A percentile compares a stretch with the other conserved stretches of the same genome.
Evolutionary conservation across 1,284 basidiomycete genomes (phyloP).

Genomic region (Ganoderma resinaceum): DNA sequence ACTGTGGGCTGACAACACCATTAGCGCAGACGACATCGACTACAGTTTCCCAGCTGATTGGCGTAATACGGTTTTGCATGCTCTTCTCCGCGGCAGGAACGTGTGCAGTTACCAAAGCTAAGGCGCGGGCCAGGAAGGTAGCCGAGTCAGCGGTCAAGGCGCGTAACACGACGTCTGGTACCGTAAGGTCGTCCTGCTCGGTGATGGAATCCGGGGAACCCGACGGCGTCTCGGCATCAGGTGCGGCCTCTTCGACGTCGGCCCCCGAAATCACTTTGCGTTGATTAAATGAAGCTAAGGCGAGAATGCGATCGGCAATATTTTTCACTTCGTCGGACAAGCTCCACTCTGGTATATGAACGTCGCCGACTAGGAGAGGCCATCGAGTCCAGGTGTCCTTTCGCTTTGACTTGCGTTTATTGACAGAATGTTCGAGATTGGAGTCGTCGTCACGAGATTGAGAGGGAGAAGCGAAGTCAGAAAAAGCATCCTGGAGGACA

Average conservation of each 20-base stretch:
- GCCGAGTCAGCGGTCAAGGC: conserved; percentile 44
- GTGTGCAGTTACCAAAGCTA: conserved; percentile 53
- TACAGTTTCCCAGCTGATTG: conserved; percentile 58
- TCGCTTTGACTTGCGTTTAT: conserved; percentile 30
- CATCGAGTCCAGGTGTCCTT: conserved; percentile 67
- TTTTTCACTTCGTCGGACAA: conserved; percentile 64
- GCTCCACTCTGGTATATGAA: conserved; percentile 63
- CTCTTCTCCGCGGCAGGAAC: conserved; percentile 53
- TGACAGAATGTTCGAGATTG: conserved; percentile 4
- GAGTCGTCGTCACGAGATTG: conserved; percentile 16
- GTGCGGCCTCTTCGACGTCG: not conserved
- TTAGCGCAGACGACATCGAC: conserved; percentile 50
- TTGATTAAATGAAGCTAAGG: conserved; percentile 10
- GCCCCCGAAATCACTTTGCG: conserved; percentile 9
- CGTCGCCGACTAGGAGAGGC: conserved; percentile 65
- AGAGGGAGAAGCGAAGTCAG: conserved; percentile 20
- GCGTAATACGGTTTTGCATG: conserved; percentile 58
- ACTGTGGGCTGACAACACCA: conserved; percentile 50
- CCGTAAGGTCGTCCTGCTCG: conserved; percentile 44
- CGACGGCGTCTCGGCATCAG: conserved; percentile 9
- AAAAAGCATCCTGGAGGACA: conserved; percentile 5
- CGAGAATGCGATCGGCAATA: conserved; percentile 43
- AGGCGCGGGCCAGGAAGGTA: conserved; percentile 49
- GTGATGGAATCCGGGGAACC: conserved; percentile 39
- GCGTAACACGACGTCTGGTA: conserved; percentile 28